Evolutionary conservation across 2,329 filamentous ascomycete species (phyloP).

Genomic region (Chaetomium sp.): DNA sequence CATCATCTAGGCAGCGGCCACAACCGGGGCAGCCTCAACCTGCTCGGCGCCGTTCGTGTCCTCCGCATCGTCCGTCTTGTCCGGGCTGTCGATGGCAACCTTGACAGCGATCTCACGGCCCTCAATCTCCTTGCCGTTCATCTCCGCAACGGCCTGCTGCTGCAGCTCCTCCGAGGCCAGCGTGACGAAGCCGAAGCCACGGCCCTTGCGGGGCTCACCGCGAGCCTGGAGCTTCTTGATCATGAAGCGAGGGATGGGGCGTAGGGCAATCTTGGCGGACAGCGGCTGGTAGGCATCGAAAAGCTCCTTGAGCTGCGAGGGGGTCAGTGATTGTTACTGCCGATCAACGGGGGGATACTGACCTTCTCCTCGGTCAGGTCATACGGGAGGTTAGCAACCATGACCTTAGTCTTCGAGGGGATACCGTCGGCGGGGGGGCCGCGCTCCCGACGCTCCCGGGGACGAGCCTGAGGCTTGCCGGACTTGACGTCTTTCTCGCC

Average conservation of each 20-base stretch:
- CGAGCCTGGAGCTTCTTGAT: conserved; percentile 99
- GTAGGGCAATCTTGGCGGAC: conserved; percentile 97
- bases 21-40: conserved; percentile 27
- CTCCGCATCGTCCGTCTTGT: conserved; percentile 80
- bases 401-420: conserved; percentile 99
- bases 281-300: conserved; percentile 90
- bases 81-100: conserved; percentile 98
- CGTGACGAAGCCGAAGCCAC: conserved; percentile 97
- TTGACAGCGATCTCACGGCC: conserved; percentile 99
- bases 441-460: conserved; percentile 72
- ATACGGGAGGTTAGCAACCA: conserved; percentile 99
- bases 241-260: conserved; percentile 99
- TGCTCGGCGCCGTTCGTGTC: conserved; percentile 45
- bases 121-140: conserved; percentile 99
- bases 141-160: conserved; percentile 94
- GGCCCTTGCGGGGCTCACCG: conserved; percentile 97
- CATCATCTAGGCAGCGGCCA: conserved; percentile 36
- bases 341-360: conserved; percentile 38
- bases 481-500: conserved; percentile 52
- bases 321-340: conserved; percentile 33
- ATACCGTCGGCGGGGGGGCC: conserved; percentile 96
- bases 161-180: conserved; percentile 93
- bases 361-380: conserved; percentile 98
- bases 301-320: conserved; percentile 85
- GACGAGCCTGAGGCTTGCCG: conserved; percentile 60